Base-by-base conservation (phyloP, 176 grass and related monocot genomes). In the Ensete ventricosum region DNA sequence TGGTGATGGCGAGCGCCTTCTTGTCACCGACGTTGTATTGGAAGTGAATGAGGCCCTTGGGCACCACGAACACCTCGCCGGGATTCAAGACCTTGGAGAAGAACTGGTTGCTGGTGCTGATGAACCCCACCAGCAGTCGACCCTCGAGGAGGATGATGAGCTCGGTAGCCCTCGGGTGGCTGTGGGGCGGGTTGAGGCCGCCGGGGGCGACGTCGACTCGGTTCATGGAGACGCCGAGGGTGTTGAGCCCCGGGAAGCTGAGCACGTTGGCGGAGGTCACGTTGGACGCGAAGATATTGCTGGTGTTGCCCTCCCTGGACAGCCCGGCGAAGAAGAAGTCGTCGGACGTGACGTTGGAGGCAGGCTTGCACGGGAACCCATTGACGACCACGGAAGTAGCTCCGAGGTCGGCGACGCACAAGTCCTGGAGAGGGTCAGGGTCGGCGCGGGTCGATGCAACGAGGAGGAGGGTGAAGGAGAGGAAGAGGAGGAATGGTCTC, bases 161-260 rank as follows among this genome's bases (percentile, higher is more conserved):
- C 87, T 97, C 90, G 13, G 87, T 63, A 52, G 90, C 63, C 50
- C 87, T 83, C 13, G 93, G 93, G 82, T 97, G 93, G 48, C 54
- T 85, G 83, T 97, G 93, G 24, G 88, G 87, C 57, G 90, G 87
- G 85, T 97, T 92, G 2, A 92, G 53, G 65, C 93, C 93, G 76
- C 87, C 87, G 0, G 93, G 89, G n/a, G 87, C 93, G 8, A 88
- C 52, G 64, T 96, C 93, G 1, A 90, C 87, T 27, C 93, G 93
- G 81, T 92, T 92, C 77, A 96, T 88, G 83, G 93, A 85, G 10
- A 96, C 14, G 70, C 93, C 89, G 0, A 92, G 82, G 0, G 93
- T 96, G 89, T 96, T 96, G 34, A 96, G 83, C 9, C 83, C 93
- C 34, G 93, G 89, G 87, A 96, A 92, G 60, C 65, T 79, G 21